These are phyloP conservation scores for Cordyceps cicadae DNA, from an alignment of 2,329 filamentous ascomycete species.

Conservation along the genomic window DNA sequence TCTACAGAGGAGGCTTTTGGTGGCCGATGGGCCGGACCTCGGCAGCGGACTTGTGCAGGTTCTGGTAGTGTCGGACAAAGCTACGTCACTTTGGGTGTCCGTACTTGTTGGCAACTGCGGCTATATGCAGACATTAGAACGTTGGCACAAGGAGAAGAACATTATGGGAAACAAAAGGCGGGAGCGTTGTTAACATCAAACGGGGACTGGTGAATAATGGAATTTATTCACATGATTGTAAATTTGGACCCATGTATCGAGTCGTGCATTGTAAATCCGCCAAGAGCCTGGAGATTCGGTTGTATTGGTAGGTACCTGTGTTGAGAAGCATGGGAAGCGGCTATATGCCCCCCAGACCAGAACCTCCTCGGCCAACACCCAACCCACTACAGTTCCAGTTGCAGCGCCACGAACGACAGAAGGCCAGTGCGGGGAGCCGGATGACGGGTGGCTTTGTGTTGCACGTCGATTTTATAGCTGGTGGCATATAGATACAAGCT, in stretches of 20 bases:
- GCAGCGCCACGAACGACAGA: not conserved
- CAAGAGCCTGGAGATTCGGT: no score
- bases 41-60: not conserved
- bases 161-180: not conserved
- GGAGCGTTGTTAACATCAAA: not conserved
- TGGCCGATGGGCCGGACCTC: conserved; percentile 4
- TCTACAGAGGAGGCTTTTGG: no score
- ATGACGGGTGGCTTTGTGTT: not conserved
- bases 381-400: not conserved
- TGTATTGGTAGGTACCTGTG: no score
- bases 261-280: not conserved
- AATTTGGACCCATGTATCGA: not conserved
- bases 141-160: not conserved
- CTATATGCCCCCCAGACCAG: conserved; percentile 1
- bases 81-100: not conserved
- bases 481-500: no score
- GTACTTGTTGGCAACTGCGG: not conserved
- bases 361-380: not conserved
- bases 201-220: not conserved
- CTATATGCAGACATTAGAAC: not conserved
- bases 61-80: not conserved
- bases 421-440: not conserved
- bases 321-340: not conserved
- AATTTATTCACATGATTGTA: not conserved
- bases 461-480: not conserved